Percentiles rank a stretch among this genome's conserved stretches.
phyloP scores from a whole-genome alignment of 2,329 filamentous ascomycete genomes.

The Fusarium sp. region DNA sequence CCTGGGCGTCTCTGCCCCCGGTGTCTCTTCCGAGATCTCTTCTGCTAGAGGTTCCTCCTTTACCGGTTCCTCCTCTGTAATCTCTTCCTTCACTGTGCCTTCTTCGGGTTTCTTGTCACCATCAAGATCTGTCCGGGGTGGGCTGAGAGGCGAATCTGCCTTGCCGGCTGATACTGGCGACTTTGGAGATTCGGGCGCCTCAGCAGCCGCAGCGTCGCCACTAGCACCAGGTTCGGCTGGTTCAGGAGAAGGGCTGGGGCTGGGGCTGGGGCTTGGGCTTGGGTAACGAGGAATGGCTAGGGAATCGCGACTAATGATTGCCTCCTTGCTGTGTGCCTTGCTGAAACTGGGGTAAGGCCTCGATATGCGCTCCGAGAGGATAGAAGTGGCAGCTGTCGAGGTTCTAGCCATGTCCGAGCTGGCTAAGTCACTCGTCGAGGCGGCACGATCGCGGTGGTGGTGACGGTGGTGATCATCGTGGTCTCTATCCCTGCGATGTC shows the following conservation, averaged over 20 bases:
- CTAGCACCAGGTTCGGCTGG: conserved; percentile 64
- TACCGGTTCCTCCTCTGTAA: conserved; percentile 45
- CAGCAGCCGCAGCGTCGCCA: conserved; percentile 26
- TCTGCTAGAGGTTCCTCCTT: conserved; percentile 45
- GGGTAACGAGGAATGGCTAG: conserved; percentile 50
- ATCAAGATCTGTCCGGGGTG: conserved; percentile 72
- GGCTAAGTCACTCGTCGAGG: conserved; percentile 62
- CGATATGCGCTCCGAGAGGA: conserved; percentile 58
- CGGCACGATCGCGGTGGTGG: conserved; percentile 38
- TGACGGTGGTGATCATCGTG: conserved; percentile 50
- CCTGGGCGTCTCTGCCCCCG: conserved; percentile 17
- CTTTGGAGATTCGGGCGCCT: conserved; percentile 20
- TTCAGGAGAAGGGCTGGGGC: conserved; percentile 57
- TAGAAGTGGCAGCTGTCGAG: conserved; percentile 49
- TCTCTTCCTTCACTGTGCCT: conserved; percentile 44
- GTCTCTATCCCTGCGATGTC: conserved; percentile 48
- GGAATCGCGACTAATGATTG: conserved; percentile 73
- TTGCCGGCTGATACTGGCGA: conserved; percentile 51
- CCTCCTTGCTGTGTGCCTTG: conserved; percentile 92
- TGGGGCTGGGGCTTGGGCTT: conserved; percentile 55
- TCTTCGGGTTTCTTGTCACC: conserved; percentile 51
- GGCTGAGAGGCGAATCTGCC: conserved; percentile 68
- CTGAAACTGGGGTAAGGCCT: conserved; percentile 86
- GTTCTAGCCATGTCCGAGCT: conserved; percentile 57
- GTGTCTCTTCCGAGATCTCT: conserved; percentile 44